Conservation (phyloP, 495 filamentous ascomycete genomes). For the Coniosporium apollinis region DNA sequence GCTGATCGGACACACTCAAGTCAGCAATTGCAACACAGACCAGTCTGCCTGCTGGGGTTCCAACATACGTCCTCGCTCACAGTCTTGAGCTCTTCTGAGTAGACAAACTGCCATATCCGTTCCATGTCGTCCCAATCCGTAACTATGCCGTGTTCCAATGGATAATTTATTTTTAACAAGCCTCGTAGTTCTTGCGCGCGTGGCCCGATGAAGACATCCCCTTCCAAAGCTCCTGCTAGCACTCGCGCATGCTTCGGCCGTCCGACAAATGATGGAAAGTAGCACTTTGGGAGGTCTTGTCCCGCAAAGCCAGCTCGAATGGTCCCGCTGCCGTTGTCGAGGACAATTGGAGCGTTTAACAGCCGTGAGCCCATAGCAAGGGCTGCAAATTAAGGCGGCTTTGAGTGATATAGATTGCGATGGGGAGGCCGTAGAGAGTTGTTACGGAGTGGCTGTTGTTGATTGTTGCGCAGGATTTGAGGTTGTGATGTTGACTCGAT, state of each 20-base stretch:
- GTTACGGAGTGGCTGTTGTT: no score
- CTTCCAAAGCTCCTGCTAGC: slow-evolving; percentile 86
- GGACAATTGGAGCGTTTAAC: slow-evolving; percentile 83
- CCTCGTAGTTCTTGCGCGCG: slow-evolving; percentile 85
- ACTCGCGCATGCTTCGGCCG: slow-evolving; percentile 94
- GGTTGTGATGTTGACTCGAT: no score
- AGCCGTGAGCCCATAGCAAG: no score
- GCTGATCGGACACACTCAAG: slow-evolving; percentile 28
- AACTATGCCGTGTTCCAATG: slow-evolving; percentile 93
- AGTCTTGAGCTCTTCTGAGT: slow-evolving; percentile 75
- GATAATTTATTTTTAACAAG: slow-evolving; percentile 86
- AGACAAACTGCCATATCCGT: slow-evolving; percentile 88
- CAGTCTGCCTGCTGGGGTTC: background rate
- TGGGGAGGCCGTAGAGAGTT: no score
- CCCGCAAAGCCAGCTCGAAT: slow-evolving; percentile 95
- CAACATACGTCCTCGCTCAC: slow-evolving; percentile 78
- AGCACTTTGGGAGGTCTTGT: slow-evolving; percentile 86
- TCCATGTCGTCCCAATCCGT: slow-evolving; percentile 99
- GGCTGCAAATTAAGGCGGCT: no score
- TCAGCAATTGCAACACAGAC: slow-evolving; percentile 1
- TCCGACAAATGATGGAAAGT: slow-evolving; percentile 96
- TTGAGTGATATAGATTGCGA: no score
- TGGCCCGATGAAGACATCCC: slow-evolving; percentile 92
- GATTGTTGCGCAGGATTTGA: no score
- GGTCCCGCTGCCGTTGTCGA: slow-evolving; percentile 97